Percentiles rank a stretch among this genome's conserved stretches.
These are phyloP conservation scores for Cyclotella baltica DNA, from an alignment of 108 stramenopile species.

Conservation along the genomic window DNA sequence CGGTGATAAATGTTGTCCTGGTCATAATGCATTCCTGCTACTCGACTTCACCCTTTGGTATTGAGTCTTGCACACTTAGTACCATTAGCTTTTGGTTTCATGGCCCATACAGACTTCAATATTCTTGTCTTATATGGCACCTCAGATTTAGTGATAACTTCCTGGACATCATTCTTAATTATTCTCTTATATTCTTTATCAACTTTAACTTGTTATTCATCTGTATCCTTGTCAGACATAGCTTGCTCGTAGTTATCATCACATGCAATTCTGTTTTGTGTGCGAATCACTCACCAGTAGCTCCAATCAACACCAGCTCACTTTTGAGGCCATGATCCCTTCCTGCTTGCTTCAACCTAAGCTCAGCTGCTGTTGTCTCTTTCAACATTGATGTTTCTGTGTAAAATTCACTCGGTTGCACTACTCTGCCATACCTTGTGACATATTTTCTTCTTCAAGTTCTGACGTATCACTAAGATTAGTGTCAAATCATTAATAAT, in stretches of 20 bases:
- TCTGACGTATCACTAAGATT: too few species aligned
- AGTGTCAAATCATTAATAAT: too few species aligned
- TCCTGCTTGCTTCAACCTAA: too few species aligned
- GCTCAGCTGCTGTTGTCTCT: too few species aligned
- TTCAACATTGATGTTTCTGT: too few species aligned
- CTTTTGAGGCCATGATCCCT: too few species aligned
- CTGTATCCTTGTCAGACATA: constrained; percentile 18
- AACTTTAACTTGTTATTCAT: constrained; percentile 31
- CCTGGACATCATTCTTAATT: not conserved
- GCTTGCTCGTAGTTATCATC: constrained; percentile 46
- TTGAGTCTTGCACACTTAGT: constrained; percentile 13
- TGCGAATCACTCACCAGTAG: too few species aligned
- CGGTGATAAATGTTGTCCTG: constrained; percentile 29
- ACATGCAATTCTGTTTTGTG: constrained; percentile 37
- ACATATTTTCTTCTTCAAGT: too few species aligned
- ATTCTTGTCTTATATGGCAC: constrained; percentile 8
- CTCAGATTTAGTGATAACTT: not conserved
- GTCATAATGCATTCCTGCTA: too few species aligned
- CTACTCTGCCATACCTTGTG: too few species aligned
- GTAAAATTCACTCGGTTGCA: too few species aligned
- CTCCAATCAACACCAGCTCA: too few species aligned
- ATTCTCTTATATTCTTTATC: constrained; percentile 29
- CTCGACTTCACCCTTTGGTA: constrained; percentile 20
- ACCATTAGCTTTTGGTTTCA: constrained; percentile 39
- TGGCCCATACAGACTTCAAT: constrained; percentile 21